Base-by-base conservation (phyloP, 2,329 filamentous ascomycete species). In the Fonsecaea erecta region DNA sequence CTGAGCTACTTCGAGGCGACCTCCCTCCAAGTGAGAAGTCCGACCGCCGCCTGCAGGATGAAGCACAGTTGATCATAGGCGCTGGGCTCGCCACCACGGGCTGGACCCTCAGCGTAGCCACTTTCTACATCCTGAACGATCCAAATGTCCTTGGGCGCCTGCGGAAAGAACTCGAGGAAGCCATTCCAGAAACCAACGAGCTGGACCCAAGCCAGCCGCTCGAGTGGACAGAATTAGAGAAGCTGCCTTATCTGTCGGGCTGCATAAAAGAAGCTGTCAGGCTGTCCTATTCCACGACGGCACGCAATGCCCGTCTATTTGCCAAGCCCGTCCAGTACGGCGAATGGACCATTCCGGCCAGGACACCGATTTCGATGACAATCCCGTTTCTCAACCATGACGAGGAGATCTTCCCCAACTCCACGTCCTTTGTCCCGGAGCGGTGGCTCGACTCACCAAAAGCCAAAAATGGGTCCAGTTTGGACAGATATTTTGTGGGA, bases 401-500 rank as follows among this genome's bases (percentile, higher is more conserved):
- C 52, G 70, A 70, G 28, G 63, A 70, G 2, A 73, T 79, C 14
- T 78, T 77, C 53, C 74, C 72, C 0, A 69, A 75, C 4, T 69
- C 75, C 28, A 37, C 30, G 63, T 2, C 56, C 53, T 11, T 78
- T 77, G 56, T 43, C 21, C 75, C 76, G 0, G 74, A 75, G 52
- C 70, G 76, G 2, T 77, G 75, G 75, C 40, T 76, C 12, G 63
- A 66, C 35, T 59, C 56, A 21, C 40, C 56, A 8, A 59, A 57
- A 18, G 24, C 54, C 1, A 57, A 57, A 26, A 43, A 57, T 12
- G 54, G 54, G 43, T 40, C 32, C 54, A 57, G 63, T 8, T 28
- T 68, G n/a, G 66, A 79, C 18, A 74, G 71, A 54, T 75, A 76
- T 52, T 72, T 79, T 48, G 74, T 79, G 12, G 69, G 77, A 0